phyloP scores from a whole-genome alignment of 208 protist genomes.

The Herpetomonas samuelpessoai region DNA sequence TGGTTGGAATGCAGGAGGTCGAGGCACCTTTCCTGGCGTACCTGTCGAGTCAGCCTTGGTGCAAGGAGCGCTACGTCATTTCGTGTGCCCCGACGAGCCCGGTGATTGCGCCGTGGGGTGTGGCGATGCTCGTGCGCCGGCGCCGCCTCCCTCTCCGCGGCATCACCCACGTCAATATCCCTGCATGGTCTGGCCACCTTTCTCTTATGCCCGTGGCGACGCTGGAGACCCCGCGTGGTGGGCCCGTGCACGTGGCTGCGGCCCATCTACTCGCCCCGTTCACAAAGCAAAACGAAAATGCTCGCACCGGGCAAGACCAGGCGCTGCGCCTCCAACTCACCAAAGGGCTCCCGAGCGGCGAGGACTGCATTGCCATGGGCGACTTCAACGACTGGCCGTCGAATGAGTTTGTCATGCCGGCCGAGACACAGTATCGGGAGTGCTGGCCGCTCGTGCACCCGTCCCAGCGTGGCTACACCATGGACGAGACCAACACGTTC shows the following conservation, averaged over 20 bases:
- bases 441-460: slow-evolving; percentile 82
- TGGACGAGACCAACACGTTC: slow-evolving; percentile 91
- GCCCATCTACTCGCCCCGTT: slow-evolving; percentile 85
- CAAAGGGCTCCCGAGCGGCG: slow-evolving; percentile 26
- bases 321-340: slow-evolving; percentile 55
- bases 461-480: slow-evolving; percentile 72
- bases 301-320: slow-evolving; percentile 72
- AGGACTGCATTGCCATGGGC: slow-evolving; percentile 79
- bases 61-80: slow-evolving; percentile 69
- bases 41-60: slow-evolving; percentile 68
- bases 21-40: slow-evolving; percentile 73
- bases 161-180: slow-evolving; percentile 78
- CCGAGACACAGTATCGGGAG: slow-evolving; percentile 66
- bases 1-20: slow-evolving; percentile 91
- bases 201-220: slow-evolving; percentile 79
- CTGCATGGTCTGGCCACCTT: slow-evolving; percentile 82
- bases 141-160: slow-evolving; percentile 34
- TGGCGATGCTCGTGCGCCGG: slow-evolving; percentile 74
- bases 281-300: slow-evolving; percentile 63
- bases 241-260: slow-evolving; percentile 40
- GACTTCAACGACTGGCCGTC: slow-evolving; percentile 92
- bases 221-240: slow-evolving; percentile 31
- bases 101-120: slow-evolving; percentile 76
- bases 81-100: slow-evolving; percentile 56
- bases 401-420: slow-evolving; percentile 84